Evolutionary conservation across 2,329 filamentous ascomycete species (phyloP).

Genomic region (Cladophialophora yegresii): DNA sequence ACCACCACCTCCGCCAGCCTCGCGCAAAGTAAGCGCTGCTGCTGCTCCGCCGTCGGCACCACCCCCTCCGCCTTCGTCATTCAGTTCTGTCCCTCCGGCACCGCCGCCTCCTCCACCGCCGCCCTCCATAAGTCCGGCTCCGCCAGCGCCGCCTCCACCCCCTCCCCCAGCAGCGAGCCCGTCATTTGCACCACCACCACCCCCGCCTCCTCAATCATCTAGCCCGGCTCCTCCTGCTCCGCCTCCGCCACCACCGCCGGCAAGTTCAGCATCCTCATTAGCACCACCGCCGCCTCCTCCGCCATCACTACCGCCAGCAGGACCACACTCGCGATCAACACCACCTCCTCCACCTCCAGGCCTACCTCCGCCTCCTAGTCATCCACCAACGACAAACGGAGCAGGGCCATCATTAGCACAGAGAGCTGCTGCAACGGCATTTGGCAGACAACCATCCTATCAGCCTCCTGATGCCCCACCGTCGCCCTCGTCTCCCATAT

Average conservation of each 20-base stretch:
- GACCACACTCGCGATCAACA: slow-evolving; percentile 53
- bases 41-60: slow-evolving; percentile 54
- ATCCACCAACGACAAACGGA: slow-evolving; percentile 42
- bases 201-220: slow-evolving; percentile 48
- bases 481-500: slow-evolving; percentile 46
- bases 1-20: slow-evolving; percentile 59
- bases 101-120: slow-evolving; percentile 46
- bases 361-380: slow-evolving; percentile 38
- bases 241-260: slow-evolving; percentile 46
- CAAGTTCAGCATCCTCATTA: slow-evolving; percentile 24
- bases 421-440: slow-evolving; percentile 61
- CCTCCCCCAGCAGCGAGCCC: slow-evolving; percentile 52
- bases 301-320: slow-evolving; percentile 54
- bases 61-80: slow-evolving; percentile 46
- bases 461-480: slow-evolving; percentile 45
- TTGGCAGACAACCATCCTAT: slow-evolving; percentile 46
- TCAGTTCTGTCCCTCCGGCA: slow-evolving; percentile 46
- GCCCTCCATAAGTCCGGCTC: slow-evolving; percentile 47
- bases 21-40: slow-evolving; percentile 51
- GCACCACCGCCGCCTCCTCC: slow-evolving; percentile 49
- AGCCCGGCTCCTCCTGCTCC: slow-evolving; percentile 47
- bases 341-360: slow-evolving; percentile 42
- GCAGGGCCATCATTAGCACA: slow-evolving; percentile 55
- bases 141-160: slow-evolving; percentile 47
- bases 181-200: slow-evolving; percentile 45